phyloP scores from a whole-genome alignment of 2,329 filamentous ascomycete species.

The Dactylellina cionopaga region DNA sequence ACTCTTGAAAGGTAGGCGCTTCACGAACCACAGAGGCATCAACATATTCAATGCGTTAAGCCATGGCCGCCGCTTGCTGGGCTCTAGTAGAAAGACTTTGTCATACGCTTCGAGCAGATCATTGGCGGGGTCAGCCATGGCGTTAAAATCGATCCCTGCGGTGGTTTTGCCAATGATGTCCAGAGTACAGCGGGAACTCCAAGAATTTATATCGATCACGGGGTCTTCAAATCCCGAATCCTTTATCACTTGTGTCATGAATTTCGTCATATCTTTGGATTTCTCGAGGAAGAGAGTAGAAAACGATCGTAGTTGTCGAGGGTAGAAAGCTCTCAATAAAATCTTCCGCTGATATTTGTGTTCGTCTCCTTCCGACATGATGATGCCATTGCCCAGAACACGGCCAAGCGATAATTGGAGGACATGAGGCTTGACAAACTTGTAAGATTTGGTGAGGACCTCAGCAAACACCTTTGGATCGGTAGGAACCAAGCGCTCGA shows the following conservation, averaged over 20 bases:
- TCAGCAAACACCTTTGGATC: slow-evolving; percentile 75
- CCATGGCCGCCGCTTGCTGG: slow-evolving; percentile 40
- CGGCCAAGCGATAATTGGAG: slow-evolving; percentile 69
- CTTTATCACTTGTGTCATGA: slow-evolving; percentile 67
- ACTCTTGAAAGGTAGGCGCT: slow-evolving; percentile 73
- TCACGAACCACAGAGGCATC: slow-evolving; percentile 71
- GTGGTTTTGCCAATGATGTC: slow-evolving; percentile 80
- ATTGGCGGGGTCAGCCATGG: slow-evolving; percentile 67
- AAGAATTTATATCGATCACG: slow-evolving; percentile 69
- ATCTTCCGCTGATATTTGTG: slow-evolving; percentile 82
- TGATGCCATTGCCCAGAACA: slow-evolving; percentile 75
- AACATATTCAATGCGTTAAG: slow-evolving; percentile 69
- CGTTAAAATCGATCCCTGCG: slow-evolving; percentile 75
- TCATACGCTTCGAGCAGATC: slow-evolving; percentile 70
- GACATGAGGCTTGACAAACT: slow-evolving; percentile 72
- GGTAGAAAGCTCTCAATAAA: slow-evolving; percentile 82
- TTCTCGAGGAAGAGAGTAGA: slow-evolving; percentile 88
- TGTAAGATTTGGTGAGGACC: slow-evolving; percentile 75
- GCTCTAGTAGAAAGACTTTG: slow-evolving; percentile 67
- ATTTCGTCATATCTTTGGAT: slow-evolving; percentile 72
- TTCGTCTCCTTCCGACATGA: slow-evolving; percentile 84
- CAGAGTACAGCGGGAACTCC: slow-evolving; percentile 75
- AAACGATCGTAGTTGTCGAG: slow-evolving; percentile 79
- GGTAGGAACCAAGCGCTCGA: slow-evolving; percentile 71
- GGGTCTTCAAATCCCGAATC: slow-evolving; percentile 60